These are phyloP conservation scores for Fusarium beomiforme DNA, from an alignment of 2,329 filamentous ascomycete genomes.

Conservation along the genomic window DNA sequence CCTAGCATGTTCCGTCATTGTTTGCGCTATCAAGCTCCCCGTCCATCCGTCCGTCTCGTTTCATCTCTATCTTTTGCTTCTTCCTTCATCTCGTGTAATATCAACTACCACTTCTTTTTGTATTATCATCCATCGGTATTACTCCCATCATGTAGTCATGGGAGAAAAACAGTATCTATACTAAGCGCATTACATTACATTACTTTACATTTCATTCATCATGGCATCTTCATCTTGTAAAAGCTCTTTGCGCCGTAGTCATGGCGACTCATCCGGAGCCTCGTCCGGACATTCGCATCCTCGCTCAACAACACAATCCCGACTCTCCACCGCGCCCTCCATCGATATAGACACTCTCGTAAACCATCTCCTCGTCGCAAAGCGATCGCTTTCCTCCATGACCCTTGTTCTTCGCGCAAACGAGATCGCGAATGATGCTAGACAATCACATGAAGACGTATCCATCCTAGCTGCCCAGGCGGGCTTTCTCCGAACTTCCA, in stretches of 20 bases:
- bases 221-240: constrained; percentile 50
- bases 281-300: constrained; percentile 47
- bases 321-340: constrained; percentile 37
- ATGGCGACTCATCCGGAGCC: constrained; percentile 47
- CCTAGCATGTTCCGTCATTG: constrained; percentile 32
- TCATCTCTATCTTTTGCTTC: constrained; percentile 5
- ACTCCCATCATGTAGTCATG: constrained; percentile 40
- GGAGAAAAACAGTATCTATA: constrained; percentile 2
- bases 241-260: constrained; percentile 50
- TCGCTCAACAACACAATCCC: constrained; percentile 43
- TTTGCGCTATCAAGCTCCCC: constrained; percentile 32
- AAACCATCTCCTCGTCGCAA: constrained; percentile 84
- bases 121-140: constrained; percentile 2
- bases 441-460: constrained; percentile 79
- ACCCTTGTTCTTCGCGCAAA: constrained; percentile 85
- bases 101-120: neutral
- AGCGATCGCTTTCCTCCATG: constrained; percentile 87
- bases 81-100: constrained; percentile 11
- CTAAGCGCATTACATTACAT: neutral
- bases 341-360: constrained; percentile 79
- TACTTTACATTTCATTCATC: constrained; percentile 13
- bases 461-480: constrained; percentile 77
- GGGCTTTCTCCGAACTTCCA: constrained; percentile 71
- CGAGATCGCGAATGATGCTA: constrained; percentile 82
- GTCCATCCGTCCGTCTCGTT: neutral